phyloP scores from a whole-genome alignment of 2,329 filamentous ascomycete genomes.

The Botrytis cinerea region DNA sequence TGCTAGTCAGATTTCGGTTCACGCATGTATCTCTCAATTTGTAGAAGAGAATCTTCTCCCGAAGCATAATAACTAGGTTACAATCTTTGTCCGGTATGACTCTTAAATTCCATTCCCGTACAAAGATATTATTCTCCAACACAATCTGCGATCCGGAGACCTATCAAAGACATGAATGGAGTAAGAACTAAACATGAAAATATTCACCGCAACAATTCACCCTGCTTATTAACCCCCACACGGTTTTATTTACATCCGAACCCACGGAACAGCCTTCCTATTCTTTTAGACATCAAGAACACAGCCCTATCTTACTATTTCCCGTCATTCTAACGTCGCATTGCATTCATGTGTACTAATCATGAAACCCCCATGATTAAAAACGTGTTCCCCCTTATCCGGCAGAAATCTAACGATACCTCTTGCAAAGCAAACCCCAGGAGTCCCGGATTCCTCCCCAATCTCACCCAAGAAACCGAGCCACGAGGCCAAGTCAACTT shows the following conservation, averaged over 20 bases:
- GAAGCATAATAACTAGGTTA: neutral
- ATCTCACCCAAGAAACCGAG: neutral
- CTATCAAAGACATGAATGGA: neutral
- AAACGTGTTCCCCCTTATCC: conserved; percentile 1
- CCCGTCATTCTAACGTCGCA: neutral
- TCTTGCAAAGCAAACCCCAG: no score
- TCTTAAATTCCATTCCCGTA: neutral
- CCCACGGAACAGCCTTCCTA: neutral
- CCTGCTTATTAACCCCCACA: conserved; percentile 4
- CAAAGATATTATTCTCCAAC: neutral
- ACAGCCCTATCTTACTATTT: conserved; percentile 8
- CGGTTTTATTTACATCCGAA: conserved; percentile 1
- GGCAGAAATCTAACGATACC: neutral
- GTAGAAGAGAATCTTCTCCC: neutral
- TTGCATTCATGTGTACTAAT: neutral
- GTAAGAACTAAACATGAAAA: conserved; percentile 3
- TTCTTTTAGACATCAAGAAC: neutral
- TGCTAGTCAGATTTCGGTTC: neutral
- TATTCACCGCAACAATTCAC: conserved; percentile 10
- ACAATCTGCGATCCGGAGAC: neutral
- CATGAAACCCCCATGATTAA: conserved; percentile 1
- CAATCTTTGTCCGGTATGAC: conserved; percentile 2
- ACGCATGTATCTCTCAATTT: neutral
- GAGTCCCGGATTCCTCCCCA: neutral
- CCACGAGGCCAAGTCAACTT: neutral